phyloP scores from a whole-genome alignment of 345 rosid species.

The Eucalyptus pumila region DNA sequence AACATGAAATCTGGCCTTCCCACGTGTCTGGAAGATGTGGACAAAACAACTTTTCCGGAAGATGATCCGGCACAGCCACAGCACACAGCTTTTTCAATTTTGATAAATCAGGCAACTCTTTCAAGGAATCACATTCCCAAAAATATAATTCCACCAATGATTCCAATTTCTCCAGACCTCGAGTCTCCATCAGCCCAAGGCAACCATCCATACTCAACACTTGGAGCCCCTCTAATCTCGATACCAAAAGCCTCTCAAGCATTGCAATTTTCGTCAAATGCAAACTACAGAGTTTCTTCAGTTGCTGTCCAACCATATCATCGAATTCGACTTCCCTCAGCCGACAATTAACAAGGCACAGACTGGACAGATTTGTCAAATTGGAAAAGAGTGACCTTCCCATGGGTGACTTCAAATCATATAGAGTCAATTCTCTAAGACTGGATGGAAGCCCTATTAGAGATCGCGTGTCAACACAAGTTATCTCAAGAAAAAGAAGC shows the following conservation, averaged over 20 bases:
- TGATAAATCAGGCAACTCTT: neutral
- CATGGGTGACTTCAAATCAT: neutral
- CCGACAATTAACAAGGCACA: neutral
- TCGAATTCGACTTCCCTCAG: neutral
- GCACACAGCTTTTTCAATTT: rapidly evolving
- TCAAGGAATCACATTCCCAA: rapidly evolving
- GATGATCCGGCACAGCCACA: rapidly evolving
- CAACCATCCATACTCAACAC: rapidly evolving
- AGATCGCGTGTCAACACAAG: neutral
- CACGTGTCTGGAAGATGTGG: too few species aligned
- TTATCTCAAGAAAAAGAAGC: neutral
- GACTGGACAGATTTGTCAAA: neutral
- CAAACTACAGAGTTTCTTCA: neutral
- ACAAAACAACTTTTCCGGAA: too few species aligned
- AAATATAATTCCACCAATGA: rapidly evolving
- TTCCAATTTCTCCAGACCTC: too few species aligned
- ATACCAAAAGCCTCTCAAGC: too few species aligned
- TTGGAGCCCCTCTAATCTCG: too few species aligned
- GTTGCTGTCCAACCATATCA: neutral
- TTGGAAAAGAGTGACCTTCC: neutral
- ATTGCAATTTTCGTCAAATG: rapidly evolving
- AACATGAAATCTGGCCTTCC: too few species aligned
- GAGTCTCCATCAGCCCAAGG: rapidly evolving
- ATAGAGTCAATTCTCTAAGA: rapidly evolving
- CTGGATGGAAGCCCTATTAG: neutral